A percentile compares a stretch with the other conserved stretches of the same genome.
These are phyloP conservation scores for Fusarium sp. DNA, from an alignment of 2,329 filamentous ascomycete species.

Conservation along the genomic window DNA sequence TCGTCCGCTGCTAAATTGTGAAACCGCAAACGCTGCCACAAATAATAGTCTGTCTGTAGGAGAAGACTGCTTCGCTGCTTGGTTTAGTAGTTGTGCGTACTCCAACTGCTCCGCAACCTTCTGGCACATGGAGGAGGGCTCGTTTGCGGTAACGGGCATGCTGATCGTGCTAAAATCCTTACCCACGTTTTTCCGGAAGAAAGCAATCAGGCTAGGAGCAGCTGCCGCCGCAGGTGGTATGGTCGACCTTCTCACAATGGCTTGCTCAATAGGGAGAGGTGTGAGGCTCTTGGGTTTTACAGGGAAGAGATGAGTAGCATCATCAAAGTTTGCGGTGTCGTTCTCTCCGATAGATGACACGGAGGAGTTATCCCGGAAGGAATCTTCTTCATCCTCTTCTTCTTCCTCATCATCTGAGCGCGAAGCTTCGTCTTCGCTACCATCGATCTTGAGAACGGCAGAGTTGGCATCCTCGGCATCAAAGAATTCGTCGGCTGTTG, in stretches of 20 bases:
- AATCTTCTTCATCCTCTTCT: conserved; percentile 65
- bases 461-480: conserved; percentile 81
- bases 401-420: conserved; percentile 69
- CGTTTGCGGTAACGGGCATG: conserved; percentile 97
- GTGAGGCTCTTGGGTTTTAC: conserved; percentile 80
- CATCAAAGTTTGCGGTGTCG: conserved; percentile 71
- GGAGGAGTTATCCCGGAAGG: conserved; percentile 70
- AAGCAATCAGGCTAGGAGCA: conserved; percentile 93
- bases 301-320: conserved; percentile 78
- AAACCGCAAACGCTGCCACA: conserved; percentile 91
- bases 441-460: conserved; percentile 81
- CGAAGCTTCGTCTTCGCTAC: conserved; percentile 77
- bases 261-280: conserved; percentile 80
- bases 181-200: conserved; percentile 96
- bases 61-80: conserved; percentile 75
- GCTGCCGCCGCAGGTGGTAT: conserved; percentile 82
- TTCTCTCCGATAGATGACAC: conserved; percentile 73
- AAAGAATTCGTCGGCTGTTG: conserved; percentile 90
- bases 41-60: conserved; percentile 82
- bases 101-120: conserved; percentile 92
- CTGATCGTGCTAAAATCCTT: conserved; percentile 97
- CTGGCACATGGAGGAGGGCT: conserved; percentile 90
- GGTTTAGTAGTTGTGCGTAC: conserved; percentile 87
- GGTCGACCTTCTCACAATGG: conserved; percentile 76
- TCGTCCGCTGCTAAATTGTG: conserved; percentile 84